These are phyloP conservation scores for Asterella californica DNA, from an alignment of 225 moss, liverwort and hornwort genomes.

Conservation along the genomic window DNA sequence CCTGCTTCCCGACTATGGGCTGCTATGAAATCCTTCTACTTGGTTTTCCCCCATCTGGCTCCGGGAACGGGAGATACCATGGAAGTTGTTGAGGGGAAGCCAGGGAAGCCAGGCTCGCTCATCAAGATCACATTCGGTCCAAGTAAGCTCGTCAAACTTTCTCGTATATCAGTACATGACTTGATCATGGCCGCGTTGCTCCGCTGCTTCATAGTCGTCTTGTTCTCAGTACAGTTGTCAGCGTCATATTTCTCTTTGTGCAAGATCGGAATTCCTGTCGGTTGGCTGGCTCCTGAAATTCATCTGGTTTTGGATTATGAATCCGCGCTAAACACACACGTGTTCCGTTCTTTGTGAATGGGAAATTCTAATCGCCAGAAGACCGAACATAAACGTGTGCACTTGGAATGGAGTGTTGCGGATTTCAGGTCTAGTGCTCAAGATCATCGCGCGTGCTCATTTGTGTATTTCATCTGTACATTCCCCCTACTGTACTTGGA, in stretches of 20 bases:
- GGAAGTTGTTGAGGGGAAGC: conserved; percentile 5
- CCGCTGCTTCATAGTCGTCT: neutral
- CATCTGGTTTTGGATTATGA: neutral
- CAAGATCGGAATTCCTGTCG: neutral
- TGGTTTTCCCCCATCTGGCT: conserved; percentile 9
- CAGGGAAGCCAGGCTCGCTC: neutral
- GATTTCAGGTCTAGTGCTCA: too few species aligned
- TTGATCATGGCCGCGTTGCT: too few species aligned
- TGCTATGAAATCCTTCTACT: conserved; percentile 11
- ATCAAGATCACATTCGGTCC: neutral
- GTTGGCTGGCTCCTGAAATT: neutral
- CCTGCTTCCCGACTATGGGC: conserved; percentile 8
- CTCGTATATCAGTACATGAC: neutral
- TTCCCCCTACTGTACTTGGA: too few species aligned
- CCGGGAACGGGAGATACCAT: conserved; percentile 7
- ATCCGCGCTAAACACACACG: too few species aligned
- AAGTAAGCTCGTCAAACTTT: neutral
- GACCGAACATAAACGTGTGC: too few species aligned
- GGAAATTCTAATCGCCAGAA: too few species aligned
- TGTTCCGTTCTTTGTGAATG: too few species aligned
- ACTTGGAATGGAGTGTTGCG: too few species aligned
- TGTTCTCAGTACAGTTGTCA: too few species aligned
- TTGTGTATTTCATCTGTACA: too few species aligned
- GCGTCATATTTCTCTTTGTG: neutral
- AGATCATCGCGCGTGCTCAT: too few species aligned